Evolutionary conservation across 148 eudicot genomes (phyloP).

Genomic region (Beta vulgaris): DNA sequence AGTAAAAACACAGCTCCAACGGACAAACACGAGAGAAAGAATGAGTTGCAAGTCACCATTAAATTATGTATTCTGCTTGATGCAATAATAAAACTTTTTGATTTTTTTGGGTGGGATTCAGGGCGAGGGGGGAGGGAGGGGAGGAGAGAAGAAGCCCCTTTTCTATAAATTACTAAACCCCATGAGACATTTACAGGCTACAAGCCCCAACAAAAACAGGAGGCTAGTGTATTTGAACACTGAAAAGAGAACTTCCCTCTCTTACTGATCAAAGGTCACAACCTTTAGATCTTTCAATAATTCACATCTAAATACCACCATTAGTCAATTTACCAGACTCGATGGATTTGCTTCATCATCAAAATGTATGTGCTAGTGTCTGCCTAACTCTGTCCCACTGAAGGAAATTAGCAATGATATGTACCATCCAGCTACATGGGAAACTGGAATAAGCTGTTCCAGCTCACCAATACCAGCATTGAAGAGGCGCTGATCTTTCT

Average conservation of each 20-base stretch:
- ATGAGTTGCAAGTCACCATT: not conserved
- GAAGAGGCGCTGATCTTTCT: not conserved
- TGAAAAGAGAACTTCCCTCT: not conserved
- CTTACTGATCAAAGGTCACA: conserved; percentile 11
- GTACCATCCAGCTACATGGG: conserved; percentile 24
- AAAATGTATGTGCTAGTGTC: conserved; percentile 25
- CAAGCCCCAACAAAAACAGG: conserved; percentile 19
- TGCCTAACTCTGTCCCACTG: conserved; percentile 6
- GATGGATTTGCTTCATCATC: conserved; percentile 24
- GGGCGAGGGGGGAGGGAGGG: not conserved
- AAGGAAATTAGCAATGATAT: conserved; percentile 24
- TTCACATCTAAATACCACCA: conserved; percentile 15
- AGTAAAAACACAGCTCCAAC: not conserved
- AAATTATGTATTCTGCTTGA: not conserved
- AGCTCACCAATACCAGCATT: conserved; percentile 8
- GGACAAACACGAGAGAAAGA: not conserved
- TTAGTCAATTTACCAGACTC: conserved; percentile 11
- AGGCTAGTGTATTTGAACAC: conserved; percentile 19
- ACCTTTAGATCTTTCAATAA: conserved; percentile 13
- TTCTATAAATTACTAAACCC: conserved; percentile 17
- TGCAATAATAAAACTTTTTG: not conserved
- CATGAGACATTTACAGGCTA: conserved; percentile 28
- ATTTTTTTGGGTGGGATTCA: not conserved
- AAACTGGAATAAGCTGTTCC: conserved; percentile 25
- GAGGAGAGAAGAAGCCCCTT: not conserved